Evolutionary conservation across 2,329 filamentous ascomycete species (phyloP).

Genomic region (Colletotrichum melonis): DNA sequence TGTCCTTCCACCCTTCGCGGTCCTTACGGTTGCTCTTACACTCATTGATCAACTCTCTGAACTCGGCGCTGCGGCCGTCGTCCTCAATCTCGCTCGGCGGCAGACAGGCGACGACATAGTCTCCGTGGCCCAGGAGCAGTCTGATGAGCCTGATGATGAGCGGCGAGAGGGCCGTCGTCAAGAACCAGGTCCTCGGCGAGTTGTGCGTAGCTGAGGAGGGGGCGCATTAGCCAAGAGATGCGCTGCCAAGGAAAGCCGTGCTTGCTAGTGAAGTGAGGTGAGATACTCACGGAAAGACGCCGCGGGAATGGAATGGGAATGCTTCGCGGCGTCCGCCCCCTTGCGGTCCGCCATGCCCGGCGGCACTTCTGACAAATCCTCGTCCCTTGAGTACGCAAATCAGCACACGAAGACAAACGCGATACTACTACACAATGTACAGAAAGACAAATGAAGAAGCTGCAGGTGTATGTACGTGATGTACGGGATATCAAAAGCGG

Average conservation of each 20-base stretch:
- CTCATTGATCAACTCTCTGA: slow-evolving; percentile 81
- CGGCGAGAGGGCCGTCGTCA: slow-evolving; percentile 88
- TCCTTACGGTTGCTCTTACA: slow-evolving; percentile 72
- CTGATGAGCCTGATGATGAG: slow-evolving; percentile 85
- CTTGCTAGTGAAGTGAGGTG: slow-evolving; percentile 42
- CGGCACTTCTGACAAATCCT: slow-evolving; percentile 5
- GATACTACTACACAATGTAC: slow-evolving; percentile 8
- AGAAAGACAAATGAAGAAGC: not conserved
- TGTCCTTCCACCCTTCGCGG: slow-evolving; percentile 82
- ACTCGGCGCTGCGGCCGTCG: slow-evolving; percentile 80
- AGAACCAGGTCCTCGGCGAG: slow-evolving; percentile 89
- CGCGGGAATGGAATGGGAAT: slow-evolving; percentile 53
- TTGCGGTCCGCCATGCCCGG: slow-evolving; percentile 36
- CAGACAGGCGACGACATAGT: slow-evolving; percentile 88
- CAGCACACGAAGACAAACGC: not conserved
- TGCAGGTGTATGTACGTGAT: not conserved
- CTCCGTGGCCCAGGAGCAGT: slow-evolving; percentile 87
- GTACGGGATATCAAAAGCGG: not conserved
- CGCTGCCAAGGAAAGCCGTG: slow-evolving; percentile 14
- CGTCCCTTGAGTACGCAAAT: slow-evolving; percentile 4
- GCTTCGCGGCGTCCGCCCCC: slow-evolving; percentile 24
- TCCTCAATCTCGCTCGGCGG: slow-evolving; percentile 83
- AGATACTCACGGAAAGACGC: slow-evolving; percentile 63
- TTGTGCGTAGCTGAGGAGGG: slow-evolving; percentile 69
- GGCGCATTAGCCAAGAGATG: not conserved